phyloP scores from a whole-genome alignment of 1,139 yeast species.

The Yamadazyma diddensiae region DNA sequence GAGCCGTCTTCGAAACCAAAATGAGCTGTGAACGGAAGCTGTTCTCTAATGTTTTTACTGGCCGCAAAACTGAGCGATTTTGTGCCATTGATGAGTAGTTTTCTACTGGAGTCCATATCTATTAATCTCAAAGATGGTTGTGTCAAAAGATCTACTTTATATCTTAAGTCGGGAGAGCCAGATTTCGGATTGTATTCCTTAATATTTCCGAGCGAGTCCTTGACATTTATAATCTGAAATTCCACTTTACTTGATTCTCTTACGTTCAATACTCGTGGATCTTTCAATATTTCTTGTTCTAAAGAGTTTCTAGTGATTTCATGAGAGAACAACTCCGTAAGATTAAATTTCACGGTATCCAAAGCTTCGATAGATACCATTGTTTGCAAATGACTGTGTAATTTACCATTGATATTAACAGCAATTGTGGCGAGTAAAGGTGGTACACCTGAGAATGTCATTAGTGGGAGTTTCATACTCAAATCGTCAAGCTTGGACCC shows the following conservation, averaged over 20 bases:
- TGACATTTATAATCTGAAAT: conserved; percentile 63
- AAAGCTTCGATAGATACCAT: conserved; percentile 20
- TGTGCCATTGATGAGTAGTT: conserved; percentile 36
- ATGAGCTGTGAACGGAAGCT: conserved; percentile 48
- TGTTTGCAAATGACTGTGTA: conserved; percentile 18
- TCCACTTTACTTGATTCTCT: conserved; percentile 57
- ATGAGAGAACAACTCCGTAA: conserved; percentile 15
- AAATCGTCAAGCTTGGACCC: conserved; percentile 40
- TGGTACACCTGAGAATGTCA: conserved; percentile 68
- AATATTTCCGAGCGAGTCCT: conserved; percentile 73
- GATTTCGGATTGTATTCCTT: conserved; percentile 53
- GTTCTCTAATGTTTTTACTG: conserved; percentile 19
- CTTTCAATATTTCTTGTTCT: conserved; percentile 32
- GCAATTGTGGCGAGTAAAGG: conserved; percentile 67
- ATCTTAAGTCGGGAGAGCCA: conserved; percentile 45
- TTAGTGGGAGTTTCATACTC: conserved; percentile 34
- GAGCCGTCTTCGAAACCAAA: conserved; percentile 30
- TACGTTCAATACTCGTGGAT: conserved; percentile 19
- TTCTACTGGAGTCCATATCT: conserved; percentile 39
- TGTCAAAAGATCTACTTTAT: conserved; percentile 60
- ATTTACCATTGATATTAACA: conserved; percentile 51
- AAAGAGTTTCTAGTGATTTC: conserved; percentile 30
- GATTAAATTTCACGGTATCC: conserved; percentile 9
- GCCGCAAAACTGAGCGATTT: conserved; percentile 31
- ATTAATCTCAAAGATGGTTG: conserved; percentile 47